These are phyloP conservation scores for Cytospora schulzeri DNA, from an alignment of 2,329 filamentous ascomycete genomes.

Conservation along the genomic window DNA sequence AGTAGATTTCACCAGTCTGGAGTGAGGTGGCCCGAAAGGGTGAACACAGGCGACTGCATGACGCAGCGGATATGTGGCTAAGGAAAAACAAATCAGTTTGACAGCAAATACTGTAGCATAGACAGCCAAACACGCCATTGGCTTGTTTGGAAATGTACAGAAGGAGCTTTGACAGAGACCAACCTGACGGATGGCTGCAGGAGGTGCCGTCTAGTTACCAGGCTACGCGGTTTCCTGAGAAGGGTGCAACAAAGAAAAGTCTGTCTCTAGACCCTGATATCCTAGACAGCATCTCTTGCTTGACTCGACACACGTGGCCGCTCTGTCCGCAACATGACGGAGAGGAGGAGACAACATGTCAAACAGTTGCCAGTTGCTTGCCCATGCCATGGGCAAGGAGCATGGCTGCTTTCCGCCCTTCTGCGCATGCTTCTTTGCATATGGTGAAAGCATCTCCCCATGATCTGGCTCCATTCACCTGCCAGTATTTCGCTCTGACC, in stretches of 20 bases:
- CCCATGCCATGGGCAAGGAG: slow-evolving; percentile 15
- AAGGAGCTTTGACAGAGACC: slow-evolving; percentile 43
- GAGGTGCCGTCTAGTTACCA: slow-evolving; percentile 45
- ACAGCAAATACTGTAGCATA: slow-evolving; percentile 44
- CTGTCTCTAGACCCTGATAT: slow-evolving; percentile 39
- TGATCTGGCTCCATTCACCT: slow-evolving; percentile 19
- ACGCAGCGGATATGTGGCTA: slow-evolving; percentile 42
- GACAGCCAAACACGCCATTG: slow-evolving; percentile 44
- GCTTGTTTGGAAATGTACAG: slow-evolving; percentile 43
- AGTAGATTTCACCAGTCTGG: slow-evolving; percentile 41
- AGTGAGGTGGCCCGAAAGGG: slow-evolving; percentile 40
- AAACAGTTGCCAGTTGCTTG: slow-evolving; percentile 15
- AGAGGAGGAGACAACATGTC: slow-evolving; percentile 13
- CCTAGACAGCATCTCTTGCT: slow-evolving; percentile 42
- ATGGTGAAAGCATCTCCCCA: slow-evolving; percentile 21
- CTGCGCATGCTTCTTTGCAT: slow-evolving; percentile 28
- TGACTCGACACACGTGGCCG: slow-evolving; percentile 60
- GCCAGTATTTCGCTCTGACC: slow-evolving; percentile 29
- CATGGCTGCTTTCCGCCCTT: slow-evolving; percentile 21
- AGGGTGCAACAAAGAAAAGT: slow-evolving; percentile 50
- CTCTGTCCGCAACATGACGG: slow-evolving; percentile 33
- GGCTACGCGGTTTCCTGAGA: slow-evolving; percentile 41
- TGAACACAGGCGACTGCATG: slow-evolving; percentile 45
- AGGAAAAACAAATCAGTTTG: slow-evolving; percentile 43
- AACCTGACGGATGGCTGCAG: slow-evolving; percentile 51